Percentiles rank a stretch among this genome's conserved stretches.
Conservation (phyloP, 163 green algal species). For the Scenedesmus sp. region DNA sequence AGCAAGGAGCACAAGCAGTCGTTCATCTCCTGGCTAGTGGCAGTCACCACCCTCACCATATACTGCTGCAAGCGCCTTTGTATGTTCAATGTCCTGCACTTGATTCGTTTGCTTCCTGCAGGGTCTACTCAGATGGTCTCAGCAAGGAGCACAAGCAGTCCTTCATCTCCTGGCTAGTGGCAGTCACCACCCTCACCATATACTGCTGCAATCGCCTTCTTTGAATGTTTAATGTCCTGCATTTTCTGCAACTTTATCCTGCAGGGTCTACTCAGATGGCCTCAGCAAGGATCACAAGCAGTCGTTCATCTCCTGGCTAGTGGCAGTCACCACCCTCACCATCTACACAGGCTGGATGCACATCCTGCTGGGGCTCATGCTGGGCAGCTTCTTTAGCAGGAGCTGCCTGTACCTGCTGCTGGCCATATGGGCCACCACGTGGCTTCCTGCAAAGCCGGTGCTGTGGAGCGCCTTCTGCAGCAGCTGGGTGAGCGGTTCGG, state of each 20-base stretch:
- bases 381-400: conserved; percentile 13
- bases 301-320: conserved; percentile 1
- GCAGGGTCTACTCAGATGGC: conserved; percentile 12
- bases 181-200: conserved; percentile 27
- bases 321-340: conserved; percentile 12
- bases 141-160: conserved; percentile 37
- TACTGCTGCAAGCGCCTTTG: not conserved
- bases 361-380: not conserved
- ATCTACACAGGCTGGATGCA: conserved; percentile 5
- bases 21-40: not conserved
- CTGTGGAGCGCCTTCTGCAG: conserved; percentile 10
- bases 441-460: not conserved
- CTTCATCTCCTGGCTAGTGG: not conserved
- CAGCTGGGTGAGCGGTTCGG: not conserved
- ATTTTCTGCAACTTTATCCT: not conserved
- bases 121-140: conserved; percentile 23
- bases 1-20: conserved; percentile 37
- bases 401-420: not conserved
- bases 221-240: not conserved
- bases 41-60: conserved; percentile 4
- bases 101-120: not conserved
- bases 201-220: conserved; percentile 8
- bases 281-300: conserved; percentile 37
- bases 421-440: not conserved
- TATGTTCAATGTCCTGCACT: not conserved